Base-by-base conservation (phyloP, 306 rosid genomes). In the Cucurbita pepo region DNA sequence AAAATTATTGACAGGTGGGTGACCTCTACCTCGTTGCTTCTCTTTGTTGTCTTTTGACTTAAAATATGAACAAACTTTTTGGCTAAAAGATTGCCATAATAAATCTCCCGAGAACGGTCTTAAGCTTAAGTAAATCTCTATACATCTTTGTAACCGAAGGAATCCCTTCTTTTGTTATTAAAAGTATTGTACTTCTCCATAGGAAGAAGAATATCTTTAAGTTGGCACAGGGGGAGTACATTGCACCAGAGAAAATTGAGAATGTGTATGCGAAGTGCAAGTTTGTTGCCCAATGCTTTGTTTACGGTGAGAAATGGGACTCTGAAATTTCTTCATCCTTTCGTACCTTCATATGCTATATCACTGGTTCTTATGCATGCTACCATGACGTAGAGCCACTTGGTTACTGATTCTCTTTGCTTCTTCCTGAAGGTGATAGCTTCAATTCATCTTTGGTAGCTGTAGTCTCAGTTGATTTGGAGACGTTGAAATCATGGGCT, bases 141-240 rank as follows among this genome's bases (percentile, higher is more conserved):
- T 25, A 50, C 73, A 6, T 48, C 19, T 69, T 13, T 69, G 6
- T 30, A 14, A 25, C 22, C 15, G 38, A 48, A 30, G 58, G 73
- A 50, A 48, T 69, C 3, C 21, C 18, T 48, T 66, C 54, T 13
- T 69, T 69, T 30, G 34, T 30, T 50, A 14, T 48, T 69, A 50
- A 69, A 67, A 69, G 14, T 69, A 69, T 2, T 47, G 1, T 48
- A 22, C 40, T 21, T 69, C 5, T 48, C 8, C 22, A 30, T 15
- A 95, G 99, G 91, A 95, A 95, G 85, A 95, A 95, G 86, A 95
- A 95, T 80, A 95, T 95, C 78, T 95, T 95, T 81, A 95, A 95
- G 88, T 82, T 95, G 95, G 97, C 99, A n/a, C 99, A 91, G 82
- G 99, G 99, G 10, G 99, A 95, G 87, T 95, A 95, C 81, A 86